These are phyloP conservation scores for Tricholoma saponaceum DNA, from an alignment of 768 basidiomycete genomes.

Conservation along the genomic window DNA sequence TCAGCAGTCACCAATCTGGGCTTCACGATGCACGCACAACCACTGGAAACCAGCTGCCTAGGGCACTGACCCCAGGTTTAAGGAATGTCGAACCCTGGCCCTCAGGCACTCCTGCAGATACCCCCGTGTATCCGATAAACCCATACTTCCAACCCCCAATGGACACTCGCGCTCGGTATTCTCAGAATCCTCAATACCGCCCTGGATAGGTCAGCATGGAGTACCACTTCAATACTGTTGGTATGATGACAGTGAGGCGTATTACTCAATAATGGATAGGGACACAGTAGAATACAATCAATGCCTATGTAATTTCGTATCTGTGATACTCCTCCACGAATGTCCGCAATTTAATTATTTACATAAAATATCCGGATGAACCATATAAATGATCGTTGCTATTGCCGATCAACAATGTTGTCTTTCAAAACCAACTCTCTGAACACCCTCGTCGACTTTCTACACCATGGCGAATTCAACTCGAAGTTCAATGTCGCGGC, in stretches of 20 bases:
- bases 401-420: background rate
- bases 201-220: background rate
- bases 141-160: background rate
- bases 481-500: constrained; percentile 9
- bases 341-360: background rate
- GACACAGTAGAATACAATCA: too few relatives aligned
- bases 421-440: background rate
- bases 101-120: background rate
- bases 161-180: background rate
- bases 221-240: background rate
- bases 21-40: background rate
- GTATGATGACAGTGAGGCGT: too few relatives aligned
- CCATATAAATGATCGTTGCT: background rate
- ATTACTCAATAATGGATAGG: background rate
- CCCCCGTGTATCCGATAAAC: background rate
- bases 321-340: background rate
- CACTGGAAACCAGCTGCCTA: too few relatives aligned
- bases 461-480: constrained; percentile 10
- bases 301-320: background rate
- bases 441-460: background rate
- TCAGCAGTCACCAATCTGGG: background rate
- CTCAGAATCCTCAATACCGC: background rate
- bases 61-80: background rate
- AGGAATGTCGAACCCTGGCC: background rate
- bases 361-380: background rate